A percentile compares a stretch with the other conserved stretches of the same genome.
Conservation (phyloP, 805 yeast species). For the Brettanomyces anomalus region DNA sequence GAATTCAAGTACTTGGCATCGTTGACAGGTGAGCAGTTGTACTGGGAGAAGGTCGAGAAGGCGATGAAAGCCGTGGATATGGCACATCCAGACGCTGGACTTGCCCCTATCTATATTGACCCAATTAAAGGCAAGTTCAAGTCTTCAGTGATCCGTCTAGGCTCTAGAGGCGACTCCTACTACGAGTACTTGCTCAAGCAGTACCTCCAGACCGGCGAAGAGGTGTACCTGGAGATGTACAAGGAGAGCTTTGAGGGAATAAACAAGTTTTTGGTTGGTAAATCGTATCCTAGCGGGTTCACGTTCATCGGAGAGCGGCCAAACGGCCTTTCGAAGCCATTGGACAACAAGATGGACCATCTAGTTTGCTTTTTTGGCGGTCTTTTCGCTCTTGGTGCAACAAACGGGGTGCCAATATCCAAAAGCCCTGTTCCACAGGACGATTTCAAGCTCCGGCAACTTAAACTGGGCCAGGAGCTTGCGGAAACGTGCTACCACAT, state of each 20-base stretch:
- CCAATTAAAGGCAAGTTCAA: conserved; percentile 68
- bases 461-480: conserved; percentile 62
- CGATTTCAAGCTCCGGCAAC: conserved; percentile 47
- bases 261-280: conserved; percentile 50
- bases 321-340: conserved; percentile 49
- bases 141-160: conserved; percentile 63
- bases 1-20: conserved; percentile 77
- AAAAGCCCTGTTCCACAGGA: conserved; percentile 50
- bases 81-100: conserved; percentile 58
- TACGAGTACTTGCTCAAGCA: conserved; percentile 85
- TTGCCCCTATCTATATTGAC: conserved; percentile 72
- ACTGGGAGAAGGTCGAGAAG: conserved; percentile 73
- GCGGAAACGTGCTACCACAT: conserved; percentile 76
- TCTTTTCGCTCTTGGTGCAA: conserved; percentile 79
- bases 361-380: conserved; percentile 90
- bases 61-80: conserved; percentile 63
- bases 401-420: conserved; percentile 55
- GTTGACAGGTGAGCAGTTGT: conserved; percentile 69
- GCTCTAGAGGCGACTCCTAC: conserved; percentile 90
- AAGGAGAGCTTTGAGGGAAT: conserved; percentile 72
- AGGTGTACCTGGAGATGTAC: conserved; percentile 66
- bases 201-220: conserved; percentile 67
- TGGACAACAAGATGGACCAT: conserved; percentile 82
- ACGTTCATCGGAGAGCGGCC: conserved; percentile 74
- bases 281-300: conserved; percentile 53